These are phyloP conservation scores for Diaporthe caulivora DNA, from an alignment of 2,329 filamentous ascomycete genomes.

Conservation along the genomic window DNA sequence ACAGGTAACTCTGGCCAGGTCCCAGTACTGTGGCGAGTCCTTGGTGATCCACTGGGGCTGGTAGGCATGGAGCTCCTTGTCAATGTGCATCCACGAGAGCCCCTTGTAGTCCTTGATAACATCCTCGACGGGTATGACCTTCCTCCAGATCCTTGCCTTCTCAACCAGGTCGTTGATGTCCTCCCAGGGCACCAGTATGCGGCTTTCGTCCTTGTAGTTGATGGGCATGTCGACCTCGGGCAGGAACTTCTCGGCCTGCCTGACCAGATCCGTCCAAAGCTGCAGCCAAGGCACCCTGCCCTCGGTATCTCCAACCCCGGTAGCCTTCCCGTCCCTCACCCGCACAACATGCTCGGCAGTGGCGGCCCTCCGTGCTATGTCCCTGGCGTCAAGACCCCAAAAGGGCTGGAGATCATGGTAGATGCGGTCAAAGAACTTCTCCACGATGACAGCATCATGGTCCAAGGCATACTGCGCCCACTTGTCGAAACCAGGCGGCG, in stretches of 20 bases:
- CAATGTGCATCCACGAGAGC: conserved; percentile 52
- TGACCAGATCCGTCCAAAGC: conserved; percentile 62
- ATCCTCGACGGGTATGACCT: conserved; percentile 56
- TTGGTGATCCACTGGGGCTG: conserved; percentile 61
- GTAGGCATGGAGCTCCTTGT: conserved; percentile 46
- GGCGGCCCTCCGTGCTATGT: conserved; percentile 51
- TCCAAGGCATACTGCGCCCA: conserved; percentile 61
- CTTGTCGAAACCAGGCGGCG: conserved; percentile 61
- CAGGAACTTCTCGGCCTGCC: conserved; percentile 64
- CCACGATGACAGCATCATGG: conserved; percentile 57
- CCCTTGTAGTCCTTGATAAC: conserved; percentile 59
- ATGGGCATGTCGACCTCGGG: conserved; percentile 77
- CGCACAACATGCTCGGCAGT: conserved; percentile 60
- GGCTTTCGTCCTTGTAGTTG: conserved; percentile 73
- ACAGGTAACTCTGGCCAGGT: conserved; percentile 68
- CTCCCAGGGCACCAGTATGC: conserved; percentile 71
- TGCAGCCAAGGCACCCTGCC: conserved; percentile 59
- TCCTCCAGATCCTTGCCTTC: conserved; percentile 59
- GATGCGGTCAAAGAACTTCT: conserved; percentile 66
- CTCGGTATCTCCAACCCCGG: conserved; percentile 53
- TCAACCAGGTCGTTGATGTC: conserved; percentile 64
- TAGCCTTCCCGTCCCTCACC: conserved; percentile 60
- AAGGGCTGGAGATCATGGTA: conserved; percentile 66
- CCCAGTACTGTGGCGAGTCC: conserved; percentile 67
- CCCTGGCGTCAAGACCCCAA: conserved; percentile 62